Base-by-base conservation (phyloP, 306 rosid species). In the Quercus glauca region DNA sequence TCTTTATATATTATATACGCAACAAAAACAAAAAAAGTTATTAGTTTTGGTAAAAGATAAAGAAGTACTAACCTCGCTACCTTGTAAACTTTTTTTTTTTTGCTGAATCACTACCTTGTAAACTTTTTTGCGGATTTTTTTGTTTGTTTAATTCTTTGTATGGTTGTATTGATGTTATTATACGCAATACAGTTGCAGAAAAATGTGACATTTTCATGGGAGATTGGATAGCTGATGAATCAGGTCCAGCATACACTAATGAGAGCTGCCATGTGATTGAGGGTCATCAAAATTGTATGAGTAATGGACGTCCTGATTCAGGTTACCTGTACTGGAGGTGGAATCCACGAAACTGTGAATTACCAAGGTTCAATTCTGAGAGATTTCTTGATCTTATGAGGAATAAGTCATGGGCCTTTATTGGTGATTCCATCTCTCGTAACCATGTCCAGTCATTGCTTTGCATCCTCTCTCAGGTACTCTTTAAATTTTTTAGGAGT, bases 341-440 rank as follows among this genome's bases (percentile, higher is more conserved):
- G 98, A 84, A 18, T 0, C 98, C 98, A 37, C 69, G 80, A 45
- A 89, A 81, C 53, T 94, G 97, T 80, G 76, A 84, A 12, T 28
- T 94, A 8, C 89, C 92, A 25, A 90, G 79, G 84, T 92, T 94
- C 79, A 79, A 79, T 81, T 85, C 97, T 4, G 18, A 15, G 18
- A 87, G 78, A 35, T 92, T 94, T 82, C 93, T 94, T 69, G 52
- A 79, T 82, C 77, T 83, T 5, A 92, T 92, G 97, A 91, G 87
- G 80, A 63, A 86, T 71, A 91, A 84, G 79, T 85, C 87, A 65
- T 91, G 86, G 91, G 92, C 89, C 12, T 94, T 94, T 75, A 71
- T 91, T 10, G 97, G 97, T 2, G 97, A 91, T 86, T 94, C 98
- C 79, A 94, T 94, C 67, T 89, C 92, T 9, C 90, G 93, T 10